A percentile compares a stretch with the other conserved stretches of the same genome.
phyloP scores from a whole-genome alignment of 306 rosid genomes.

The Coriaria nepalensis region DNA sequence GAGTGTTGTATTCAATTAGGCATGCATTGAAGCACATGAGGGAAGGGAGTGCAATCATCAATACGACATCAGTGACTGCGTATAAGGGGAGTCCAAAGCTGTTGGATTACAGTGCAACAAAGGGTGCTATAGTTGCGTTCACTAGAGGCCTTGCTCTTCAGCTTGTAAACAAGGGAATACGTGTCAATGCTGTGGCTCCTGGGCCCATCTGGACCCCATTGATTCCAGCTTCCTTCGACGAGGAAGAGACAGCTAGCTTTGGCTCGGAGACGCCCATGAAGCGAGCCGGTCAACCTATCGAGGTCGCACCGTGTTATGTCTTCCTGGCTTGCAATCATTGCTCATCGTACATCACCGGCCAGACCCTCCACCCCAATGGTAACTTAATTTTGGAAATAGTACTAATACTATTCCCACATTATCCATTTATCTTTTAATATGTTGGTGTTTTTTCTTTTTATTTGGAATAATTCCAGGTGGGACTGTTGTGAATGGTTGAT shows the following conservation, averaged over 20 bases:
- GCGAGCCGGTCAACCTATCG: conserved; percentile 41
- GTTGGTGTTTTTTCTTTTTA: too few species aligned
- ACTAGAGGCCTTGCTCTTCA: conserved; percentile 34
- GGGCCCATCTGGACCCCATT: conserved; percentile 52
- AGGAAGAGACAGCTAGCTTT: conserved; percentile 23
- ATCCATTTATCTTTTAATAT: not conserved
- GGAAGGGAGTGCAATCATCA: conserved; percentile 46
- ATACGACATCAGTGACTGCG: conserved; percentile 39
- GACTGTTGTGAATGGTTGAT: conserved; percentile 14
- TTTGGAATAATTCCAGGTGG: too few species aligned
- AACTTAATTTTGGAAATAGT: not conserved
- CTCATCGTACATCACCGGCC: conserved; percentile 35
- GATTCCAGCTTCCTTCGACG: conserved; percentile 30
- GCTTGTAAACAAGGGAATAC: conserved; percentile 31
- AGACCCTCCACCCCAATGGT: conserved; percentile 16
- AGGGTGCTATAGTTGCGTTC: conserved; percentile 46
- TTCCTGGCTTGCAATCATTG: conserved; percentile 37
- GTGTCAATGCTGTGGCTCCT: conserved; percentile 57
- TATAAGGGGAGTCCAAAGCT: conserved; percentile 24
- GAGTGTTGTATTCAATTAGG: conserved; percentile 5
- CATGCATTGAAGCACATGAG: conserved; percentile 51
- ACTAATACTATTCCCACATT: not conserved
- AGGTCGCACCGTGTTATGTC: conserved; percentile 42
- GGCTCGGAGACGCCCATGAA: conserved; percentile 39
- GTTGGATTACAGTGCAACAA: conserved; percentile 31